These are phyloP conservation scores for Fusarium temperatum DNA, from an alignment of 2,329 filamentous ascomycete species.

Conservation along the genomic window DNA sequence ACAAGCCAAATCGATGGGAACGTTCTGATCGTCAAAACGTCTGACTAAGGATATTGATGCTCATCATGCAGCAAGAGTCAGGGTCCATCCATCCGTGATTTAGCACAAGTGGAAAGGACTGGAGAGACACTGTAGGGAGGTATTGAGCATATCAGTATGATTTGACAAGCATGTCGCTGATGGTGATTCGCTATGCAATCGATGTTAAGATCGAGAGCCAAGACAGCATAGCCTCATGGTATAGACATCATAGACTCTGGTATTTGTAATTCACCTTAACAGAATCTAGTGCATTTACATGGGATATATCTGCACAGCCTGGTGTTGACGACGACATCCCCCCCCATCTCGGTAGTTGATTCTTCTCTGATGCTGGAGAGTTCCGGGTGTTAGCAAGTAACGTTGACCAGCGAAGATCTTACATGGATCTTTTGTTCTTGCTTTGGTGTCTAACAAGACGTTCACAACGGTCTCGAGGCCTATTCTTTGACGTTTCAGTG, in stretches of 20 bases:
- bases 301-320: conserved; percentile 22
- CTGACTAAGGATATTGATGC: conserved; percentile 13
- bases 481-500: conserved; percentile 16
- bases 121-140: background rate
- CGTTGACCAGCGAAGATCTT: conserved; percentile 8
- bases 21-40: conserved; percentile 10
- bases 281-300: background rate
- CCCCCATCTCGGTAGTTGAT: conserved; percentile 1
- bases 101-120: background rate
- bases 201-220: background rate
- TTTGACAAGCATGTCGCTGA: background rate
- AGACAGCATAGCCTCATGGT: conserved; percentile 7
- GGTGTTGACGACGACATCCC: conserved; percentile 17
- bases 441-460: conserved; percentile 3
- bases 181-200: background rate
- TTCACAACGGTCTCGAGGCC: background rate
- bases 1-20: conserved; percentile 4
- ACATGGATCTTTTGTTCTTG: conserved; percentile 8
- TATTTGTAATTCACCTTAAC: conserved; percentile 6
- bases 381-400: conserved; percentile 10
- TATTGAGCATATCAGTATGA: background rate
- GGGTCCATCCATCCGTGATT: conserved; percentile 11
- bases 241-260: conserved; percentile 9
- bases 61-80: conserved; percentile 20
- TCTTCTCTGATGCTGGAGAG: background rate